A percentile compares a stretch with the other conserved stretches of the same genome.
Evolutionary conservation across 108 stramenopile genomes (phyloP).

Genomic region (Skeletonema tropicum): DNA sequence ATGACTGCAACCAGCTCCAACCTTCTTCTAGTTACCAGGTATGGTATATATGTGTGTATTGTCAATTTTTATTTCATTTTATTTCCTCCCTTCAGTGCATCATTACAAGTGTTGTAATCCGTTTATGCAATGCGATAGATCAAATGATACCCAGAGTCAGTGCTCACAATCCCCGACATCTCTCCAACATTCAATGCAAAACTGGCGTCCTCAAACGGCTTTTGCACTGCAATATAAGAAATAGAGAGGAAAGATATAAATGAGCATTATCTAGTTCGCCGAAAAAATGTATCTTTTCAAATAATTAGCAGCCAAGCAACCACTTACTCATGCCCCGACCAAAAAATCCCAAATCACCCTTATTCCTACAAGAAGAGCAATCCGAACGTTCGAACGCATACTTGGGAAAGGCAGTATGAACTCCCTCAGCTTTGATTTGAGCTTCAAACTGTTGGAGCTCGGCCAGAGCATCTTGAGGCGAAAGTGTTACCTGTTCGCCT

Average conservation of each 20-base stretch:
- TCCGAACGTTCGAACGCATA: slow-evolving; percentile 80
- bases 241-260: too few species aligned
- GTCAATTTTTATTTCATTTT: too few species aligned
- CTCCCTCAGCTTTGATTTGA: slow-evolving; percentile 64
- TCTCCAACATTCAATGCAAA: slow-evolving; percentile 84
- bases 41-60: too few species aligned
- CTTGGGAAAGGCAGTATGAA: slow-evolving; percentile 71
- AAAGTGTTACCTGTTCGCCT: slow-evolving; percentile 61
- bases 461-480: slow-evolving; percentile 73
- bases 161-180: slow-evolving; percentile 91
- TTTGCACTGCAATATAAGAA: slow-evolving; percentile 60
- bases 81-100: too few species aligned
- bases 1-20: too few species aligned
- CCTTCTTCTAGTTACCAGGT: too few species aligned
- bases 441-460: slow-evolving; percentile 73
- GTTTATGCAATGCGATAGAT: slow-evolving; percentile 94
- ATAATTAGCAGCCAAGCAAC: too few species aligned
- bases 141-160: slow-evolving; percentile 96
- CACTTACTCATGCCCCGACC: slow-evolving; percentile 66
- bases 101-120: too few species aligned
- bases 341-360: slow-evolving; percentile 91
- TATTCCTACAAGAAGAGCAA: slow-evolving; percentile 74
- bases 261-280: too few species aligned
- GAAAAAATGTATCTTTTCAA: too few species aligned
- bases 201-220: slow-evolving; percentile 94